Conservation (phyloP, 192 early-diverging fungal species). For the Podila epigama region DNA sequence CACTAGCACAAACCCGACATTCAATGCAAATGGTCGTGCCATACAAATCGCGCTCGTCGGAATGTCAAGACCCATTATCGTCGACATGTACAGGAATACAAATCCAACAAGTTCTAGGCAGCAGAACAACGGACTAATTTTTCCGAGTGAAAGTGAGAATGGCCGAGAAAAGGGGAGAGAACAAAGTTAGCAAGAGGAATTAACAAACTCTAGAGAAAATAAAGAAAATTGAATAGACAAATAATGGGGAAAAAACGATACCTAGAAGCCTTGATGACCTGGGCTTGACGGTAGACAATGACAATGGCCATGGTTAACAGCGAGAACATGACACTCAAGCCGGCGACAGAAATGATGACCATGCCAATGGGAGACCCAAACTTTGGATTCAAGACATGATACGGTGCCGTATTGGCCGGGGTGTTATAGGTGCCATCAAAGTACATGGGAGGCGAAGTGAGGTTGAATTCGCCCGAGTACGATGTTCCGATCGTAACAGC, state of each 20-base stretch:
- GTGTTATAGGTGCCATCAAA: slow-evolving; percentile 53
- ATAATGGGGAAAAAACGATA: slow-evolving; percentile 31
- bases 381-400: slow-evolving; percentile 48
- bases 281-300: slow-evolving; percentile 39
- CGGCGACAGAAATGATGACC: slow-evolving; percentile 44
- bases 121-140: slow-evolving; percentile 57
- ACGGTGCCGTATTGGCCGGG: slow-evolving; percentile 54
- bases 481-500: slow-evolving; percentile 44
- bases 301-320: slow-evolving; percentile 48
- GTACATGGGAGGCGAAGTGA: slow-evolving; percentile 51
- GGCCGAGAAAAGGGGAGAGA: not conserved
- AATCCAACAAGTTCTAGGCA: slow-evolving; percentile 59
- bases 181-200: not conserved
- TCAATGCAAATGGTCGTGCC: slow-evolving; percentile 44
- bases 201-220: too few relatives aligned
- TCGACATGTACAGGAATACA: slow-evolving; percentile 51
- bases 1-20: slow-evolving; percentile 51
- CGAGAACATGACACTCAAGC: slow-evolving; percentile 46
- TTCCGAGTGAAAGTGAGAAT: not conserved
- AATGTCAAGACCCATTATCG: slow-evolving; percentile 46
- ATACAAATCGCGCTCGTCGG: slow-evolving; percentile 50
- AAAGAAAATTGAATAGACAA: not conserved
- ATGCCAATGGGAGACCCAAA: slow-evolving; percentile 48
- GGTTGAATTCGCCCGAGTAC: slow-evolving; percentile 43
- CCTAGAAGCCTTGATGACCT: slow-evolving; percentile 60